These are phyloP conservation scores for Pseudogymnoascus sp. DNA, from an alignment of 2,329 filamentous ascomycete genomes.

Conservation along the genomic window DNA sequence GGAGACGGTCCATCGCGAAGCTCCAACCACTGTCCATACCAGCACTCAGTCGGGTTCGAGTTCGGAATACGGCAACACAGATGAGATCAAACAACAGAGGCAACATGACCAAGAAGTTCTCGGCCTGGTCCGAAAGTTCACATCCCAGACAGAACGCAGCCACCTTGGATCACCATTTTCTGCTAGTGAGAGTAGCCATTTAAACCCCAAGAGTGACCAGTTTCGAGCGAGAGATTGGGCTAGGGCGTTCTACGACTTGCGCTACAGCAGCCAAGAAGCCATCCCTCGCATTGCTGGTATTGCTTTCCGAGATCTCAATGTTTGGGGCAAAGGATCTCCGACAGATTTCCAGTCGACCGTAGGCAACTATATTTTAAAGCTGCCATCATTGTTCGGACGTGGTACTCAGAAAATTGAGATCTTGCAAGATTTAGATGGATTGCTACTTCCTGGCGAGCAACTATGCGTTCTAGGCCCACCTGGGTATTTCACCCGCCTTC, in stretches of 20 bases:
- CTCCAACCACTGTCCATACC: background rate
- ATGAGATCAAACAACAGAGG: background rate
- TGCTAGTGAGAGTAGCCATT: background rate
- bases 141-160: background rate
- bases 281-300: conserved; percentile 17
- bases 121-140: background rate
- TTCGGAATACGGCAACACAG: background rate
- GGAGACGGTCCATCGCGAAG: background rate
- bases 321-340: conserved; percentile 18
- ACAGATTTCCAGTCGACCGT: conserved; percentile 24
- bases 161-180: background rate
- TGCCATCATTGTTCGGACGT: background rate
- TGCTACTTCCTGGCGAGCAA: conserved; percentile 66
- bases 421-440: conserved; percentile 56
- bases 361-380: conserved; percentile 14
- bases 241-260: conserved; percentile 8
- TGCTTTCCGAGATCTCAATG: conserved; percentile 18
- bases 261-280: conserved; percentile 10
- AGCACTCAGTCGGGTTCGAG: background rate
- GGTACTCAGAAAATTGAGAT: conserved; percentile 46
- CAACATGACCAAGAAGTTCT: background rate
- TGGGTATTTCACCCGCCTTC: conserved; percentile 26
- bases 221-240: conserved; percentile 8
- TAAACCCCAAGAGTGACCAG: background rate
- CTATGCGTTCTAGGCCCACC: conserved; percentile 66